Base-by-base conservation (phyloP, 1,284 basidiomycete genomes). In the Meripilus lineatus region DNA sequence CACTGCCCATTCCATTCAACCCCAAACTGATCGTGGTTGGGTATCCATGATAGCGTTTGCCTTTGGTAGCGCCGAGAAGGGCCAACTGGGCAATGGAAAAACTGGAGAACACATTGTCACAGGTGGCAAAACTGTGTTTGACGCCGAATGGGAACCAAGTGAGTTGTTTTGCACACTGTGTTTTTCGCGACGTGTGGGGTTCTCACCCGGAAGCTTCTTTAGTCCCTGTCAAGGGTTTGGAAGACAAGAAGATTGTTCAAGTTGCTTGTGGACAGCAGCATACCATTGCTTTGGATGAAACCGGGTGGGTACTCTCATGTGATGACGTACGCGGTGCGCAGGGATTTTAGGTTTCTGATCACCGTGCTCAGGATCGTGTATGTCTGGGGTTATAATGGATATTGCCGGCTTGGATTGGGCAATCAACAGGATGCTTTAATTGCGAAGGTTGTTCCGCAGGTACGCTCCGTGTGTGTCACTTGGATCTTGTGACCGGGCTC, bases 1-100 rank as follows among this genome's bases (percentile, higher is more conserved):
- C 17, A 14, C n/a, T 32, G 0, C 35, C 13, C 32, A 26, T 24
- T 18, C 24, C 37, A 14, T 40, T 33, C 63, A 6, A 20, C 41
- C 33, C 44, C n/a, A 4, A 36, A 39, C 30, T 13, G 26, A 26
- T 47, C 38, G 21, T 44, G 20, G 41, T 28, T 34, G 37, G 14
- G 20, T 39, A 5, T 37, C 17, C 23, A 28, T 42, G 47, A 23
- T 50, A 83, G 89, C 96, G 2, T 97, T 88, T 58, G 77, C 91
- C 0, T 84, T 91, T 51, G 94, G 94, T 26, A 93, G 88, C 44
- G 88, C 83, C n/a, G 92, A 96, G 64, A 84, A 90, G 52, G 94
- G 94, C 2, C 92, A 96, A 54, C 72, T 97, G 0, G 94, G 93
- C 1, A 94, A 93, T 56, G 93, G 93, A 13, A 79, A 80, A 45